Evolutionary conservation across 148 eudicot genomes (phyloP), one percentile per base, ranked within the genome.

Genomic region (Camellia japonica): DNA sequence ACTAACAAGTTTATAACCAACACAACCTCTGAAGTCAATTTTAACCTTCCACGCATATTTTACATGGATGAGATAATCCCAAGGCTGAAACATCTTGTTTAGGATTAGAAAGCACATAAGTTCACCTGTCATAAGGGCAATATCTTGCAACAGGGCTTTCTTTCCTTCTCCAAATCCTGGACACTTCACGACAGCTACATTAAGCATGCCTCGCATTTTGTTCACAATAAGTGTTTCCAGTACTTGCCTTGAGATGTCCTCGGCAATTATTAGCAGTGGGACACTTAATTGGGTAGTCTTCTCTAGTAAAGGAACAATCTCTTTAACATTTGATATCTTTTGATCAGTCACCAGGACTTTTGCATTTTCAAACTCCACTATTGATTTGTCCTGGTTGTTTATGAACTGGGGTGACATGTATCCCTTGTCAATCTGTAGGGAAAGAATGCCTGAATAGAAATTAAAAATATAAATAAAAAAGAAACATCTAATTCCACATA

Each of bases 121-220:
- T 13, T 83, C 75, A 96, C 99, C 99, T 87, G 99, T 96, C 96
- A 96, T 87, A 71, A 96, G 91, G 59, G 99, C 91, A 78, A 96
- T 92, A 85, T 96, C 99, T 82, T 96, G 99, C 78, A 96, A 84
- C 67, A 93, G 71, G 71, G 93, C 87, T 80, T 96, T 96, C 85
- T 93, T 96, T 18, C 86, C 93, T 43, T 90, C 97, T 71, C 88
- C 87, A 59, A 85, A 42, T 75, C 99, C 99, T 43, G 99, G 99
- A 83, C 99, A 96, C 87, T 91, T 87, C 65, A 96, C 93, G 77
- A 89, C 97, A 82, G 99, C 97, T 77, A 88, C 94, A 83, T 87
- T 92, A 68, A 92, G 81, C 82, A 88, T 61, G 66, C 99, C 98
- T 80, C 77, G 85, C 81, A 30, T 86, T 86, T 91, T 91, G 83